Conservation (phyloP, 1,139 yeast genomes). For the Diutina sp. region DNA sequence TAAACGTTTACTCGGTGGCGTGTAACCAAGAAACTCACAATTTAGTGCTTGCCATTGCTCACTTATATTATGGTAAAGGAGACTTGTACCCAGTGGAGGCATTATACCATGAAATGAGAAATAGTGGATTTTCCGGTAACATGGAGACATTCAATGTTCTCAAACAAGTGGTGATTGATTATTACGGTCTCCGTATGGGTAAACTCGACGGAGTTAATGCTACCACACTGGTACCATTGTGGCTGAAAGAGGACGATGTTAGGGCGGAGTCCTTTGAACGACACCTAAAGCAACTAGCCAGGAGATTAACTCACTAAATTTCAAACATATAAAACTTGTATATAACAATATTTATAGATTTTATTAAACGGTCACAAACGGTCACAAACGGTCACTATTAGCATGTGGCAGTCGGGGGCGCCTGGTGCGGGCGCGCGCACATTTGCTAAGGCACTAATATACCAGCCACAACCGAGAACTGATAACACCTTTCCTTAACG, state of each 20-base stretch:
- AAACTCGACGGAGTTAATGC: conserved; percentile 5
- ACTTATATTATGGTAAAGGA: conserved; percentile 28
- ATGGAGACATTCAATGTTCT: conserved; percentile 21
- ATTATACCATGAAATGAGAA: conserved; percentile 24
- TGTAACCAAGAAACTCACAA: conserved; percentile 33
- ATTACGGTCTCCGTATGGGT: conserved; percentile 22
- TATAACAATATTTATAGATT: no score
- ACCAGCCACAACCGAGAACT: neutral
- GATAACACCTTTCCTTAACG: neutral
- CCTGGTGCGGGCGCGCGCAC: neutral
- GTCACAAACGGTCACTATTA: no score
- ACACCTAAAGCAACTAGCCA: conserved; percentile 7
- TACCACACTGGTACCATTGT: conserved; percentile 12
- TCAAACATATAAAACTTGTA: neutral
- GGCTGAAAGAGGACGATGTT: conserved; percentile 25
- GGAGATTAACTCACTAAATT: neutral
- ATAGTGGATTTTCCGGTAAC: conserved; percentile 30
- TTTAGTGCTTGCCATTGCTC: conserved; percentile 22
- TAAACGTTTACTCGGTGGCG: conserved; percentile 19
- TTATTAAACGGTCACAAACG: no score
- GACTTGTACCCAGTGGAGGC: conserved; percentile 24
- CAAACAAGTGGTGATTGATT: conserved; percentile 24
- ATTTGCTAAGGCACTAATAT: neutral
- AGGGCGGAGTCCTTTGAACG: conserved; percentile 17
- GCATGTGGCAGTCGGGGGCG: no score